Base-by-base conservation (phyloP, 169 alveolate genomes). In the Plasmodium cynomolgi region DNA sequence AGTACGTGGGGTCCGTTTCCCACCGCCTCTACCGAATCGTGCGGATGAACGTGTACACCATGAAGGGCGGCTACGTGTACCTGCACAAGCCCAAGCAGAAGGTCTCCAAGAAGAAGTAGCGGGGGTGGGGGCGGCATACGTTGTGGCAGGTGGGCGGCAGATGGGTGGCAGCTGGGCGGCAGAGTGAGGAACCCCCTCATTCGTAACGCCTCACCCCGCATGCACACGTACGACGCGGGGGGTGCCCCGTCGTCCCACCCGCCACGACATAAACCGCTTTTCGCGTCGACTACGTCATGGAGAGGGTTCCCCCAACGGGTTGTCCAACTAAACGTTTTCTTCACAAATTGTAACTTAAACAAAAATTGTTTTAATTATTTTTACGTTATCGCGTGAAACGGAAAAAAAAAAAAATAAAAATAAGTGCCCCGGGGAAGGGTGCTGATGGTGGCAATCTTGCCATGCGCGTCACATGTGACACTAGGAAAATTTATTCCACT, bases 1-100 rank as follows among this genome's bases (percentile, higher is more conserved):
- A 96, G 85, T 96, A 95, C 93, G 98, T 97, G 23, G 98, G 98
- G n/a, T 97, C 96, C 47, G 96, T 97, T 71, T 92, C 97, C 13
- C 95, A 95, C 93, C 95, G 97, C 33, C 94, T 97, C 29, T 97
- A 96, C 93, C 92, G 92, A 84, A 85, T 95, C 8, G 97, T 97
- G n/a, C 93, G 97, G 84, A 98, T 97, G 71, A 97, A 97, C 58
- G 98, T 97, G 15, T 97, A 97, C 81, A 97, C 98, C 44, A 96
- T 96, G 95, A 97, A 97, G 92, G 98, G 98, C 5, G 98, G 98
- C 7, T 98, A 97, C 68, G 96, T 97, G 37, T 97, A 97, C 5
- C 83, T 95, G 34, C 93, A 97, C 74, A 97, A 97, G 23, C 95
- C 97, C 41, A 97, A 95, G 58, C 96, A 95, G 92, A 97, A 97